Percentiles rank a stretch among this genome's conserved stretches.
These are phyloP conservation scores for Phytophthora pisi DNA, from an alignment of 352 stramenopile species.

Conservation along the genomic window DNA sequence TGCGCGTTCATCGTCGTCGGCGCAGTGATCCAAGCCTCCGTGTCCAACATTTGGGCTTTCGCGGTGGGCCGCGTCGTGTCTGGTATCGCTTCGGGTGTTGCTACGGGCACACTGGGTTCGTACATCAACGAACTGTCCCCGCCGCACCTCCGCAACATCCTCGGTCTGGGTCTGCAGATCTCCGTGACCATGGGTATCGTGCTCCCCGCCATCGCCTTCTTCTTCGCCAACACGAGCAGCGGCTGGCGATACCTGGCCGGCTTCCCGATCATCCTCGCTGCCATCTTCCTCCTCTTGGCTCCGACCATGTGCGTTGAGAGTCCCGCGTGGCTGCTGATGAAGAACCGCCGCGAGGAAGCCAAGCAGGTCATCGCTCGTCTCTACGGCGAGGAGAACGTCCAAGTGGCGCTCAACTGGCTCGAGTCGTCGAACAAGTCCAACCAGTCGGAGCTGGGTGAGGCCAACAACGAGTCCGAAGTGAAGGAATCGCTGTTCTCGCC, in stretches of 20 bases:
- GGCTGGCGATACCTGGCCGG: constrained; percentile 43
- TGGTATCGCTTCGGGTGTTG: constrained; percentile 34
- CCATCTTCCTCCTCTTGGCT: constrained; percentile 43
- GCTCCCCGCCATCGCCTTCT: constrained; percentile 55
- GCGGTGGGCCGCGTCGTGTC: constrained; percentile 28
- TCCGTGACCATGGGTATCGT: constrained; percentile 55
- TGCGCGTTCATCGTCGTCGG: constrained; percentile 46
- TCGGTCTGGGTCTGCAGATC: constrained; percentile 45
- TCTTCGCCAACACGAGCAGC: constrained; percentile 54
- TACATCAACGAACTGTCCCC: constrained; percentile 58
- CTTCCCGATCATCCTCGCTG: constrained; percentile 51
- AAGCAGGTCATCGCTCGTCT: constrained; percentile 34
- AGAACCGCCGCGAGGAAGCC: constrained; percentile 30
- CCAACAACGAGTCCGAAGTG: constrained; percentile 27
- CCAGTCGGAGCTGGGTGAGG: constrained; percentile 22
- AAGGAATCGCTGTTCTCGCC: constrained; percentile 41
- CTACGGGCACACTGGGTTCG: constrained; percentile 30
- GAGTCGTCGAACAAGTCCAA: constrained; percentile 25
- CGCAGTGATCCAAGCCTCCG: constrained; percentile 32
- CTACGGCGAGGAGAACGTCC: constrained; percentile 41
- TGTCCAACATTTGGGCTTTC: constrained; percentile 38
- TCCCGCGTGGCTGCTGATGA: constrained; percentile 33
- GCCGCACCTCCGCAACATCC: constrained; percentile 24
- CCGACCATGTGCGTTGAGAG: constrained; percentile 52
- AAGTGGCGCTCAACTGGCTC: constrained; percentile 35